Evolutionary conservation across 148 eudicot species (phyloP).

Genomic region (Spergularia marina): DNA sequence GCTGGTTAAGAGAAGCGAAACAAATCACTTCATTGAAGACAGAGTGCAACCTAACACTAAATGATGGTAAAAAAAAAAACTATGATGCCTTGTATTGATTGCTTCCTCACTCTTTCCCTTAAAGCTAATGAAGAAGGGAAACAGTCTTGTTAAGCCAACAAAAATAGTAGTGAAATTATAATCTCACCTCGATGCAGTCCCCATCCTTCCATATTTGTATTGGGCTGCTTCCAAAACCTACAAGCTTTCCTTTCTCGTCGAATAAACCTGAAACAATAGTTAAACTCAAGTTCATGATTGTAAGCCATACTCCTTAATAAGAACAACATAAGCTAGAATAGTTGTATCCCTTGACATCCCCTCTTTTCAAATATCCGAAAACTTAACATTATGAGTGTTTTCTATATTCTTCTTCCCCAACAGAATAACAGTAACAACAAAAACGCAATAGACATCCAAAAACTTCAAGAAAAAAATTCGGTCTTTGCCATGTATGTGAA

Average conservation of each 20-base stretch:
- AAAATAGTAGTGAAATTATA: not conserved
- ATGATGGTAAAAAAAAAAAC: not conserved
- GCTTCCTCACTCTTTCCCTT: not conserved
- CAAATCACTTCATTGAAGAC: not conserved
- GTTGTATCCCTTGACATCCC: too few relatives aligned
- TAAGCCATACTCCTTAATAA: not conserved
- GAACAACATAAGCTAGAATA: too few relatives aligned
- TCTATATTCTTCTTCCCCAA: too few relatives aligned
- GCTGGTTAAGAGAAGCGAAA: slow-evolving; percentile 45
- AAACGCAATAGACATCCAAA: not conserved
- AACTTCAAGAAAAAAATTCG: not conserved
- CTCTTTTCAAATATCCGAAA: too few relatives aligned
- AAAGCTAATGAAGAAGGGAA: not conserved
- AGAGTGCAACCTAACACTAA: not conserved
- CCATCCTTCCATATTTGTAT: slow-evolving; percentile 98
- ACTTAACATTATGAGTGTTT: too few relatives aligned
- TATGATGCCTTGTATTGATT: not conserved
- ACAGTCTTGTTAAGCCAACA: not conserved
- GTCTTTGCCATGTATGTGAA: not conserved
- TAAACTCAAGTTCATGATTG: not conserved
- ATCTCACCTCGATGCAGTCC: slow-evolving; percentile 86
- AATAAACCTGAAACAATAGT: slow-evolving; percentile 62
- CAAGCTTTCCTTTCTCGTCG: slow-evolving; percentile 71
- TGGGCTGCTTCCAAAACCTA: slow-evolving; percentile 84
- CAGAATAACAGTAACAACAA: not conserved